Evolutionary conservation across 345 rosid species (phyloP).

Genomic region (Citrus cavaleriei): DNA sequence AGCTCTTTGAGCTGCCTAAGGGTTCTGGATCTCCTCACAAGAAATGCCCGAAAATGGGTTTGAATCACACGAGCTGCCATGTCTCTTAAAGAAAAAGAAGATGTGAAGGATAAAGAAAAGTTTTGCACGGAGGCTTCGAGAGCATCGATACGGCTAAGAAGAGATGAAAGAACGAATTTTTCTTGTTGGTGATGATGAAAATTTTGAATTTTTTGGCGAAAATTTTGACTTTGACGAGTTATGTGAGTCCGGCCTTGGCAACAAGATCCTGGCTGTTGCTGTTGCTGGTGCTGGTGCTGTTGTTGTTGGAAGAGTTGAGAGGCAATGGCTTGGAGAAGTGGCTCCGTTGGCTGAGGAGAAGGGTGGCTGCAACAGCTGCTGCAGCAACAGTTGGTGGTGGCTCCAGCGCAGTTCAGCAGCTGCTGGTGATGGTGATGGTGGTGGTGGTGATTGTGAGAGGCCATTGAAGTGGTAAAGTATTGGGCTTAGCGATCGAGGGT

Average conservation of each 20-base stretch:
- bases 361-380: conserved; percentile 23
- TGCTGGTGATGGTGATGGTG: conserved; percentile 14
- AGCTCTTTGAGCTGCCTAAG: conserved; percentile 78
- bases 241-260: conserved; percentile 16
- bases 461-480: conserved; percentile 34
- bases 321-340: conserved; percentile 47
- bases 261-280: conserved; percentile 10
- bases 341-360: conserved; percentile 35
- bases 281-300: conserved; percentile 18
- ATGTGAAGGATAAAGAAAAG: conserved; percentile 22
- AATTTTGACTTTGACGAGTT: conserved; percentile 10
- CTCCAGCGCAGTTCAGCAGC: conserved; percentile 8
- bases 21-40: conserved; percentile 72
- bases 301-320: conserved; percentile 44
- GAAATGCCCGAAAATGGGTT: conserved; percentile 68
- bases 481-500: not conserved
- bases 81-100: conserved; percentile 45
- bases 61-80: conserved; percentile 83
- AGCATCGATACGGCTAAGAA: conserved; percentile 45
- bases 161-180: conserved; percentile 39
- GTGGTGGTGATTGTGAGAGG: conserved; percentile 38
- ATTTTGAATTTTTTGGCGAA: conserved; percentile 7
- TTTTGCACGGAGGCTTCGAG: conserved; percentile 47
- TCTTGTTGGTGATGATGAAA: conserved; percentile 9
- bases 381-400: conserved; percentile 19